A percentile compares a stretch with the other conserved stretches of the same genome.
Conservation (phyloP, 1,139 yeast species). For the Scheffersomyces segobiensis region DNA sequence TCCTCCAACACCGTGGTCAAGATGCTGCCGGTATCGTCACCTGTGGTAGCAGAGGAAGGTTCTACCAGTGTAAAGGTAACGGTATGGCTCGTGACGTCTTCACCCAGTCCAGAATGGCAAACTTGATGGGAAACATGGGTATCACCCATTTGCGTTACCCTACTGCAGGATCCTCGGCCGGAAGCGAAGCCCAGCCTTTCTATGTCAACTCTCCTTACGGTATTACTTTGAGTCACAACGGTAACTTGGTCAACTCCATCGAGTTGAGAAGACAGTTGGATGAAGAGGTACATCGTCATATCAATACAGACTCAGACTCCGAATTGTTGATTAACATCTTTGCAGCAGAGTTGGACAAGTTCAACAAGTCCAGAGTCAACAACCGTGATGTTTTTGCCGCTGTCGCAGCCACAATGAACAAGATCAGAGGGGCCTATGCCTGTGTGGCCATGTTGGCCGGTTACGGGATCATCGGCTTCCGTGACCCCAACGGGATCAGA, state of each 20-base stretch:
- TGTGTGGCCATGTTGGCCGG: slow-evolving; percentile 96
- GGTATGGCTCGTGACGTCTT: slow-evolving; percentile 99
- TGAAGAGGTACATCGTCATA: slow-evolving; percentile 93
- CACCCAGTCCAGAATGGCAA: slow-evolving; percentile 75
- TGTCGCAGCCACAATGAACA: slow-evolving; percentile 73
- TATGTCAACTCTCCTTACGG: slow-evolving; percentile 98
- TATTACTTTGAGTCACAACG: slow-evolving; percentile 85
- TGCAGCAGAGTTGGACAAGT: slow-evolving; percentile 88
- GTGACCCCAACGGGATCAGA: slow-evolving; percentile 96
- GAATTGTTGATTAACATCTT: slow-evolving; percentile 86
- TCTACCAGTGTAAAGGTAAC: slow-evolving; percentile 97
- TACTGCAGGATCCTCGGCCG: slow-evolving; percentile 97
- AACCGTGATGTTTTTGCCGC: slow-evolving; percentile 88
- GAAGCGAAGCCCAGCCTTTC: slow-evolving; percentile 97
- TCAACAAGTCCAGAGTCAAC: slow-evolving; percentile 91
- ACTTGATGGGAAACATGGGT: slow-evolving; percentile 92
- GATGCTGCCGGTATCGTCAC: slow-evolving; percentile 99
- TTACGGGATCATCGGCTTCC: slow-evolving; percentile 89
- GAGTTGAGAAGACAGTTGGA: slow-evolving; percentile 80
- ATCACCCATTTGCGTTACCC: slow-evolving; percentile 94
- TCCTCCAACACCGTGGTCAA: slow-evolving; percentile 96
- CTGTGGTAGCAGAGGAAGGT: slow-evolving; percentile 89
- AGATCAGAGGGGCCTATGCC: slow-evolving; percentile 93
- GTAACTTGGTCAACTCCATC: slow-evolving; percentile 86
- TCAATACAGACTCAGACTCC: slow-evolving; percentile 94